These are phyloP conservation scores for Clavispora asparagi DNA, from an alignment of 805 yeast genomes.

Conservation along the genomic window DNA sequence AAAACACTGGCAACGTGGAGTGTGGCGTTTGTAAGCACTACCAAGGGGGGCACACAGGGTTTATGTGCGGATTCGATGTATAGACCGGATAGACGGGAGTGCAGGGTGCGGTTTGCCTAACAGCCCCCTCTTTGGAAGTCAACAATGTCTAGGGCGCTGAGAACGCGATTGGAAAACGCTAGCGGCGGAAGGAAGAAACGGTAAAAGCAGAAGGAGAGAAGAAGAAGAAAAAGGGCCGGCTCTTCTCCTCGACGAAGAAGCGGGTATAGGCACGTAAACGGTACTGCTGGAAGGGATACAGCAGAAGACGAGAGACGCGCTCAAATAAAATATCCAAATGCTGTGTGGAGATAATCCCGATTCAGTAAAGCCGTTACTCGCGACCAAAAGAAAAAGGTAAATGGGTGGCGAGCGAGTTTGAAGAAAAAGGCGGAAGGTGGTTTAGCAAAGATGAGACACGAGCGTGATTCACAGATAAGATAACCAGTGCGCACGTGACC, in stretches of 20 bases:
- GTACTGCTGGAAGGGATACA: background rate
- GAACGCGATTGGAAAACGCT: too few relatives aligned
- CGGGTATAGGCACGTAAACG: background rate
- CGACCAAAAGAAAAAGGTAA: background rate
- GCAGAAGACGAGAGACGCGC: background rate
- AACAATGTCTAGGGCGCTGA: background rate
- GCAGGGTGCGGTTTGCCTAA: background rate
- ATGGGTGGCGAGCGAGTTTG: background rate
- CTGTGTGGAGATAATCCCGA: background rate
- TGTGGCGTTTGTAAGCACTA: background rate
- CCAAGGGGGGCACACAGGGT: background rate
- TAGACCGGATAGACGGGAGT: background rate
- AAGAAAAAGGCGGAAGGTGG: background rate
- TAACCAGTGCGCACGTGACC: background rate
- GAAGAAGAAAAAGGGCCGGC: background rate
- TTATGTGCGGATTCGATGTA: background rate
- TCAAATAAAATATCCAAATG: background rate
- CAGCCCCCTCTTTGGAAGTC: background rate
- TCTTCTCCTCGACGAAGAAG: background rate
- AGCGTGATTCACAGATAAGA: background rate
- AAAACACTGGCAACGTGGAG: background rate
- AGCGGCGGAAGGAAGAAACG: too few relatives aligned
- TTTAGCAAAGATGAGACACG: background rate
- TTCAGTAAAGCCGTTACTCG: background rate
- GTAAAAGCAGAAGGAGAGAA: background rate